phyloP scores from a whole-genome alignment of 208 protist genomes.

The Crithidia sp. region DNA sequence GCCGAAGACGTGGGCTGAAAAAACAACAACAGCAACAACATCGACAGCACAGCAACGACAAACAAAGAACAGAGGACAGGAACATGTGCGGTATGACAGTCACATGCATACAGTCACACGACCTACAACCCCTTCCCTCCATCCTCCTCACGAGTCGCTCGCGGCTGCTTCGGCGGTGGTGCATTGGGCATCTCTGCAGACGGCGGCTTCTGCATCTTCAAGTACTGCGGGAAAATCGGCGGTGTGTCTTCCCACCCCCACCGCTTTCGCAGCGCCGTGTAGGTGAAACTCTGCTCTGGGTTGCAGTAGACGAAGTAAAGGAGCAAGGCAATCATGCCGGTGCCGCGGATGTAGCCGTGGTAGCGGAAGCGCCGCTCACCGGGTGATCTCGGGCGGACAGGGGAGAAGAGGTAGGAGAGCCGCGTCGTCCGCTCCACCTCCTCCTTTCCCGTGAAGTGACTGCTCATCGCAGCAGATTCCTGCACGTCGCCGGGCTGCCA shows the following conservation, averaged over 20 bases:
- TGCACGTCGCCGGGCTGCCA: neutral
- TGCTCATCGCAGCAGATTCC: conserved; percentile 45
- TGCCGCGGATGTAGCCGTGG: conserved; percentile 57
- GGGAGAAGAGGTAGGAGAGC: conserved; percentile 65
- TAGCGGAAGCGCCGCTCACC: conserved; percentile 63
- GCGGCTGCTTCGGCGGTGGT: neutral
- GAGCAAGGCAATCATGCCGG: conserved; percentile 35
- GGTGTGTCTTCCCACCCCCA: conserved; percentile 45
- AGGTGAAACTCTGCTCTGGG: conserved; percentile 78
- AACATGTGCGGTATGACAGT: too few species aligned
- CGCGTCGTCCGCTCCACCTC: conserved; percentile 49
- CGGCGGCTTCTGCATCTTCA: conserved; percentile 35
- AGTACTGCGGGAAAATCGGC: conserved; percentile 70
- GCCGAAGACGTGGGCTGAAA: too few species aligned
- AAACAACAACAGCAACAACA: too few species aligned
- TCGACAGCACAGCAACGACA: too few species aligned
- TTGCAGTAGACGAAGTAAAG: conserved; percentile 92
- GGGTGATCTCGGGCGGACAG: conserved; percentile 35
- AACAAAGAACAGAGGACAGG: too few species aligned
- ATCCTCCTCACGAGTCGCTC: too few species aligned
- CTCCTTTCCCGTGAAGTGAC: conserved; percentile 50
- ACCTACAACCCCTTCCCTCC: too few species aligned
- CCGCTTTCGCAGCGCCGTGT: conserved; percentile 48
- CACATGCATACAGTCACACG: too few species aligned
- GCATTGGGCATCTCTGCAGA: neutral